phyloP scores from a whole-genome alignment of 495 filamentous ascomycete species.

The Bombardia bombarda region DNA sequence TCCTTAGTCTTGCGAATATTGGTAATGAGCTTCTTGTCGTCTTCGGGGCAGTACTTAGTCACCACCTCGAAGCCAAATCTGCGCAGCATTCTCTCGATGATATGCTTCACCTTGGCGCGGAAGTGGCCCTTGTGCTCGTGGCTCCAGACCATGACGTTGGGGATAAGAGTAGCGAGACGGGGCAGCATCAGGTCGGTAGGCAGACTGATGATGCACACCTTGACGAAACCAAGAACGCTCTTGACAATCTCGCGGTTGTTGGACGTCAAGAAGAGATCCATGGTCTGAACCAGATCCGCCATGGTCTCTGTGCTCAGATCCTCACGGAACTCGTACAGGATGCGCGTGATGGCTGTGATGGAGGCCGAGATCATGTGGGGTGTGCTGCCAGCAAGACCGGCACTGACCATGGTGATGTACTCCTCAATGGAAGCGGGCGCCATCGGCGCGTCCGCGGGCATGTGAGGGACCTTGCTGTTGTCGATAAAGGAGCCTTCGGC shows the following conservation, averaged over 20 bases:
- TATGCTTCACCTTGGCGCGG: conserved; percentile 93
- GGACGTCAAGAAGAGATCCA: conserved; percentile 88
- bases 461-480: conserved; percentile 76
- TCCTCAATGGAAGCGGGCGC: conserved; percentile 78
- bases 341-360: conserved; percentile 82
- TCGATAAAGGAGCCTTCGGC: conserved; percentile 64
- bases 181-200: conserved; percentile 67
- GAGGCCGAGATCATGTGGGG: conserved; percentile 94
- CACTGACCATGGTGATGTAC: conserved; percentile 96
- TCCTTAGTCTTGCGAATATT: conserved; percentile 94
- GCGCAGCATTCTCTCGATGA: conserved; percentile 85
- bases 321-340: conserved; percentile 81
- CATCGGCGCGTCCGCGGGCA: conserved; percentile 70
- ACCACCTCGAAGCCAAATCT: conserved; percentile 77
- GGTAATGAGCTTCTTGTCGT: conserved; percentile 77
- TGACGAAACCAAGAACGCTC: conserved; percentile 87
- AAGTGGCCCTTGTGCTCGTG: conserved; percentile 97
- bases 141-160: conserved; percentile 89
- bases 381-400: conserved; percentile 80
- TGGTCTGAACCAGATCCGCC: conserved; percentile 75
- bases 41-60: conserved; percentile 69
- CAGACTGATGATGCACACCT: conserved; percentile 84
- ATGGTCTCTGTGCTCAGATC: conserved; percentile 47
- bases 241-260: conserved; percentile 95
- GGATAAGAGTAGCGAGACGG: conserved; percentile 64